Evolutionary conservation across 768 basidiomycete species (phyloP), one percentile per base, ranked within the genome.

Genomic region (Tulasnella sp.): DNA sequence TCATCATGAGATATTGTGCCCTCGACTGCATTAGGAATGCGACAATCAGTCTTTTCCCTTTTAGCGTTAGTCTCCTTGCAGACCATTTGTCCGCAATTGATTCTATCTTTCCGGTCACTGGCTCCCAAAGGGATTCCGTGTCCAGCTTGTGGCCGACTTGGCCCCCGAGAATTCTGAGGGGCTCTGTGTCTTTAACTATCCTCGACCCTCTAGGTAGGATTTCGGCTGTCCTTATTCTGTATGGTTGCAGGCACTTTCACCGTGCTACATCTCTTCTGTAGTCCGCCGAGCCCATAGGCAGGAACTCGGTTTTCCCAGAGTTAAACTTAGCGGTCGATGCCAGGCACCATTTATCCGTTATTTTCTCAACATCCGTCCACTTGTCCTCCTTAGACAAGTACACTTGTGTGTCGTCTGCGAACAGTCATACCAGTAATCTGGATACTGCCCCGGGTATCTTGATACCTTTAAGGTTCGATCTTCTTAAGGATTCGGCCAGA

Each of bases 301-400:
- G n/a, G n/a, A n/a, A n/a, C n/a, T n/a, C 87, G 0, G 87, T 88
- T 81, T 89, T 89, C 0, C 75, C 71, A 0, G 82, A 78, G 75
- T 88, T 89, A 81, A 88, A 89, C 46, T 85, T 86, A 0, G 88
- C 88, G 0, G 84, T 82, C 12, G 86, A 86, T n/a, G n/a, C n/a
- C n/a, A n/a, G n/a, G n/a, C n/a, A n/a, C n/a, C n/a, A n/a, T n/a
- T n/a, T n/a, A n/a, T 84, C 38, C 0, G 89, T 86, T 1, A 88
- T 83, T 0, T 44, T 0, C 2, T 81, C 48, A 0, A 89, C 84
- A 0, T 79, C 80, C 0, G 75, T 68, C 16, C 84, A 84, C 7
- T 81, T 74, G 73, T 88, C 87, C 0, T 79, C 16, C 52, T 83
- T 82, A 3, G 81, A 81, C 0, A 88, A 84, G 80, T 83, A 87